These are phyloP conservation scores for Monilinia aucupariae DNA, from an alignment of 2,329 filamentous ascomycete species.

Conservation along the genomic window DNA sequence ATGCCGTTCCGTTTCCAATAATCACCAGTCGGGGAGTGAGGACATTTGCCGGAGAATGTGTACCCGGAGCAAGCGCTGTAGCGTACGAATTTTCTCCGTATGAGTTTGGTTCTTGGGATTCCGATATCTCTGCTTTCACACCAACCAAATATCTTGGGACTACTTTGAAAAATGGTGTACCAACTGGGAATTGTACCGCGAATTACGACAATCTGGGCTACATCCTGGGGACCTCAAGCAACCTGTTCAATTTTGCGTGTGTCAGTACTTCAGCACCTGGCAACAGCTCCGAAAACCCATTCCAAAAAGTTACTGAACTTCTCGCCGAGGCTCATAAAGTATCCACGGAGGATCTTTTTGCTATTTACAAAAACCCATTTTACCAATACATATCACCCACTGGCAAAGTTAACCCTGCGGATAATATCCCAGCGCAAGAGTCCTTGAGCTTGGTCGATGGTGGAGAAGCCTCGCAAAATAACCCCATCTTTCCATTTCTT, in stretches of 20 bases:
- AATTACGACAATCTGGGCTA: constrained; percentile 47
- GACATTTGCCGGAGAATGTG: constrained; percentile 37
- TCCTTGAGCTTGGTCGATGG: constrained; percentile 42
- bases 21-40: constrained; percentile 40
- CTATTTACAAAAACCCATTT: constrained; percentile 58
- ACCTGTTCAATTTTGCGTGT: constrained; percentile 38
- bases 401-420: constrained; percentile 19
- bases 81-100: constrained; percentile 62
- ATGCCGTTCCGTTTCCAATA: constrained; percentile 42
- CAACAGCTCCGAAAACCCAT: constrained; percentile 23
- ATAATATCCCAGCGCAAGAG: constrained; percentile 36
- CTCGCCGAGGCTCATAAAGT: constrained; percentile 32
- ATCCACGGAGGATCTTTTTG: constrained; percentile 34
- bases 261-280: constrained; percentile 12
- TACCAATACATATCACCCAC: constrained; percentile 40
- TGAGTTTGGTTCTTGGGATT: constrained; percentile 62
- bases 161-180: constrained; percentile 47
- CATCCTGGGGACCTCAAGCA: constrained; percentile 41
- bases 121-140: constrained; percentile 53
- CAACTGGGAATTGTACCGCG: constrained; percentile 39
- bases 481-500: constrained; percentile 45
- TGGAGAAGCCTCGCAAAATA: constrained; percentile 42
- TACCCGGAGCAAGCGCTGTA: constrained; percentile 46
- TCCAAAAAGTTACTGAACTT: constrained; percentile 31
- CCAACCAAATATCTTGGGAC: constrained; percentile 56